phyloP scores from a whole-genome alignment of 1,284 basidiomycete genomes.

The Microbotryomycetes sp. region DNA sequence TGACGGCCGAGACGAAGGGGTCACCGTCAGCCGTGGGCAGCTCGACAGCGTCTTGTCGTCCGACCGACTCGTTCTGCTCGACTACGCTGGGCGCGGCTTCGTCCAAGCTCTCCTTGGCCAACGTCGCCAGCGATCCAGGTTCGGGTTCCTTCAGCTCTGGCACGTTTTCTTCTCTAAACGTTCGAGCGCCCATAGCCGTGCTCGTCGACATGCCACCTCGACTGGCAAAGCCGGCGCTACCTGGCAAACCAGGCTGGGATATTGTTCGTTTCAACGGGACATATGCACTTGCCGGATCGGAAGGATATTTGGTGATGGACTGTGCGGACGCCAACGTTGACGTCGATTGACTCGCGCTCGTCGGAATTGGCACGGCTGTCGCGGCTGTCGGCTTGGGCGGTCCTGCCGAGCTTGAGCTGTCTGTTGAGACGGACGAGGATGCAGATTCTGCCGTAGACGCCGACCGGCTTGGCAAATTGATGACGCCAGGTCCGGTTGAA shows the following conservation, averaged over 20 bases:
- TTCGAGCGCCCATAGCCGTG: too few relatives aligned
- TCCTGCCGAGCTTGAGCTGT: neutral
- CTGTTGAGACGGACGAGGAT: neutral
- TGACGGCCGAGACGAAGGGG: too few relatives aligned
- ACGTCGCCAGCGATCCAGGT: too few relatives aligned
- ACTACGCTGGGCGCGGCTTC: too few relatives aligned
- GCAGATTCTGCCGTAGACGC: neutral
- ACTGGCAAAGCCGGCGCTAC: neutral
- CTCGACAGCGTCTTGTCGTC: too few relatives aligned
- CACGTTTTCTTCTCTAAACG: too few relatives aligned
- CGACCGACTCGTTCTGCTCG: too few relatives aligned
- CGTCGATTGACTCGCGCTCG: neutral
- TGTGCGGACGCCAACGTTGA: neutral
- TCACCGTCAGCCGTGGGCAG: too few relatives aligned
- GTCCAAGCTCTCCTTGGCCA: too few relatives aligned
- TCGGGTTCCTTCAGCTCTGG: too few relatives aligned
- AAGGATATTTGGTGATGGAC: constrained; percentile 7
- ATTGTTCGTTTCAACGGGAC: constrained; percentile 18
- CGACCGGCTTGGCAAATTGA: constrained; percentile 9
- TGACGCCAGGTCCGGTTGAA: constrained; percentile 10
- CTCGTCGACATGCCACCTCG: too few relatives aligned
- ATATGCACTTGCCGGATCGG: constrained; percentile 17
- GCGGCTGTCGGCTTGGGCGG: neutral
- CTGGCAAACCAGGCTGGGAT: constrained; percentile 2
- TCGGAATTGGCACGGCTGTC: neutral